A percentile compares a stretch with the other conserved stretches of the same genome.
These are phyloP conservation scores for Tulasnella sp. DNA, from an alignment of 768 basidiomycete genomes.

Conservation along the genomic window DNA sequence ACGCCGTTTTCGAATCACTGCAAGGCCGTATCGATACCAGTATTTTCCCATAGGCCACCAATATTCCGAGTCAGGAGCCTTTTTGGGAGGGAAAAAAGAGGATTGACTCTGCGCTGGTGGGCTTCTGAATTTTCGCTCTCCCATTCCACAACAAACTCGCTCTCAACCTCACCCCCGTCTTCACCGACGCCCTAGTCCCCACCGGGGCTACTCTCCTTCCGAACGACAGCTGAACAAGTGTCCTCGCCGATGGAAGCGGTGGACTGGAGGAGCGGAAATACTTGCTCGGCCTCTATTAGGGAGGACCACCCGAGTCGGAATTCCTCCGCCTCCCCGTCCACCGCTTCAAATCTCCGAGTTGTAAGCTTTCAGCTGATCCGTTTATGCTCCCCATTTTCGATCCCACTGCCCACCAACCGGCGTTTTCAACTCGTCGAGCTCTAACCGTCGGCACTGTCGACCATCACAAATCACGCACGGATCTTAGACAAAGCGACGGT, in stretches of 20 bases:
- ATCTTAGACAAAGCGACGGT: too few relatives aligned
- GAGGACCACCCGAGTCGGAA: not conserved
- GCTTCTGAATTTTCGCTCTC: too few relatives aligned
- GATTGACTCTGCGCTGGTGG: too few relatives aligned
- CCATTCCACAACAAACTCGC: not conserved
- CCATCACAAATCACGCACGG: too few relatives aligned
- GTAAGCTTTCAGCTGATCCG: constrained; percentile 4
- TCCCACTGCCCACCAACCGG: not conserved
- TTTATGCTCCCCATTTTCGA: not conserved
- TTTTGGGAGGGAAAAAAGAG: not conserved
- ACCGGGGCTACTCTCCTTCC: not conserved
- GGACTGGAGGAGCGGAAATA: constrained; percentile 3
- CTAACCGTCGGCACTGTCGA: too few relatives aligned
- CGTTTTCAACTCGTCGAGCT: not conserved
- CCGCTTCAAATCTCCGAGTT: not conserved
- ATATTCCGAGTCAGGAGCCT: not conserved
- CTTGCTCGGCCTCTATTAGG: not conserved
- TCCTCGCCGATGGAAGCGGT: not conserved
- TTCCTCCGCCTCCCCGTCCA: constrained; percentile 12
- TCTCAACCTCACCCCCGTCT: not conserved
- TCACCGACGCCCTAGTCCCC: not conserved
- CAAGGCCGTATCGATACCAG: too few relatives aligned
- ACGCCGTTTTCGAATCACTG: not conserved
- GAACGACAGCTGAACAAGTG: not conserved
- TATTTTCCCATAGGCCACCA: not conserved